Evolutionary conservation across 2,329 filamentous ascomycete species (phyloP).

Genomic region (Colletotrichum sp.): DNA sequence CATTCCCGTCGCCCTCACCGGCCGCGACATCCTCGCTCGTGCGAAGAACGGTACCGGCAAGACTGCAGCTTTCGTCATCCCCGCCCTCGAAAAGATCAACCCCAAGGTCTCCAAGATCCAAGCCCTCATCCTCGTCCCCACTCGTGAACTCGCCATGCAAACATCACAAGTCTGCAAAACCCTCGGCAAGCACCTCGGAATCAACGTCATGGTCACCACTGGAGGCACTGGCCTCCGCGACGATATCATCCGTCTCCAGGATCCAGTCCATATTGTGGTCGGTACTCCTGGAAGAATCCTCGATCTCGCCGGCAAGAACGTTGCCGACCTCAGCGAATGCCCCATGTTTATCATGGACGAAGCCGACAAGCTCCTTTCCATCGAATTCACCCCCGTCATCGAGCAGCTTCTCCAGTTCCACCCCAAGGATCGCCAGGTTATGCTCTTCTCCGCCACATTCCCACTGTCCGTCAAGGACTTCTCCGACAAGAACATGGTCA

Average conservation of each 20-base stretch:
- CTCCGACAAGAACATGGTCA: conserved; percentile 96
- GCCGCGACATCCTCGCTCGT: conserved; percentile 91
- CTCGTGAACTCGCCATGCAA: conserved; percentile 94
- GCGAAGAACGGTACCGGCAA: conserved; percentile 99
- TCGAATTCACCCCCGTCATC: conserved; percentile 96
- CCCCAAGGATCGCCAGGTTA: conserved; percentile 96
- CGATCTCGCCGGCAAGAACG: conserved; percentile 93
- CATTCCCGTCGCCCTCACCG: conserved; percentile 93
- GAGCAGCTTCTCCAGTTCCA: conserved; percentile 95
- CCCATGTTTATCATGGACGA: conserved; percentile 99
- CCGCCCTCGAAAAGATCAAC: conserved; percentile 93
- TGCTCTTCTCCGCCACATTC: conserved; percentile 99
- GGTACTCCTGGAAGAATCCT: conserved; percentile 96
- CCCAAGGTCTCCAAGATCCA: conserved; percentile 96
- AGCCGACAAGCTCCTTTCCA: conserved; percentile 94
- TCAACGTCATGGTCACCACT: conserved; percentile 99
- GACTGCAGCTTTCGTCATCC: conserved; percentile 97
- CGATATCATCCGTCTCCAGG: conserved; percentile 93
- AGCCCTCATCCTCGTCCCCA: conserved; percentile 94
- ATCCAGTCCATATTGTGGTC: conserved; percentile 96
- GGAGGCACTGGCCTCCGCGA: conserved; percentile 94
- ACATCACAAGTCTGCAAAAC: conserved; percentile 99
- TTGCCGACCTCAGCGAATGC: conserved; percentile 94
- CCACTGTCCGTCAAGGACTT: conserved; percentile 97
- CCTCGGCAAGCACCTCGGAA: conserved; percentile 91